Evolutionary conservation across 75 land plant species (phyloP).

Genomic region (Cunninghamia lanceolata): DNA sequence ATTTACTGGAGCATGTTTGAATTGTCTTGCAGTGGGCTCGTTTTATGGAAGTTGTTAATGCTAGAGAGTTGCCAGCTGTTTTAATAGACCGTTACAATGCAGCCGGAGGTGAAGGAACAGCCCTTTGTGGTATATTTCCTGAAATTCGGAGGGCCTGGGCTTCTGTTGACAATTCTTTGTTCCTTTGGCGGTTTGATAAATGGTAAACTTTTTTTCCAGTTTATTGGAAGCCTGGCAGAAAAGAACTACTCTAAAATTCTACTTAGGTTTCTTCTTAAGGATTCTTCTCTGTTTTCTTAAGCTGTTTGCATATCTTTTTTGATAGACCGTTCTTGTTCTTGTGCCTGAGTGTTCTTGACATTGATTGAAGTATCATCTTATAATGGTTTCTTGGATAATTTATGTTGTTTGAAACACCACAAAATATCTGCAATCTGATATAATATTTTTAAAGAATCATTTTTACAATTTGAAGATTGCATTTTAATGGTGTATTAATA

Average conservation of each 20-base stretch:
- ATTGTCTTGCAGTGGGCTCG: constrained; percentile 90
- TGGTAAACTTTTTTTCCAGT: constrained; percentile 44
- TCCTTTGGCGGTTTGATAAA: constrained; percentile 98
- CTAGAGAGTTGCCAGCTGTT: constrained; percentile 84
- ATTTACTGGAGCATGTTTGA: constrained; percentile 4
- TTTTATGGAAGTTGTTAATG: constrained; percentile 72
- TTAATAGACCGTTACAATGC: constrained; percentile 94
- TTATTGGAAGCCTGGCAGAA: neutral
- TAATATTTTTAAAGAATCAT: neutral
- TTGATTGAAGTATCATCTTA: neutral
- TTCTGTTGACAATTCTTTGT: constrained; percentile 94
- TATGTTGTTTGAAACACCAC: neutral
- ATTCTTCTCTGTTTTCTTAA: neutral
- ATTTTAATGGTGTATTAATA: neutral
- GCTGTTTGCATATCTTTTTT: neutral
- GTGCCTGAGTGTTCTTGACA: neutral
- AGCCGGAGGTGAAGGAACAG: constrained; percentile 95
- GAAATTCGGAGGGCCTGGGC: constrained; percentile 99
- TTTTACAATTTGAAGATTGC: neutral
- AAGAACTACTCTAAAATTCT: neutral
- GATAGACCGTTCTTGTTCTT: neutral
- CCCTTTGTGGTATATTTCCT: constrained; percentile 97
- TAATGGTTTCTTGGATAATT: neutral
- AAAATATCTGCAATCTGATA: neutral
- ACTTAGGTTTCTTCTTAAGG: neutral